These are phyloP conservation scores for Candida pseudoglaebosa DNA, from an alignment of 805 yeast species.

Conservation along the genomic window DNA sequence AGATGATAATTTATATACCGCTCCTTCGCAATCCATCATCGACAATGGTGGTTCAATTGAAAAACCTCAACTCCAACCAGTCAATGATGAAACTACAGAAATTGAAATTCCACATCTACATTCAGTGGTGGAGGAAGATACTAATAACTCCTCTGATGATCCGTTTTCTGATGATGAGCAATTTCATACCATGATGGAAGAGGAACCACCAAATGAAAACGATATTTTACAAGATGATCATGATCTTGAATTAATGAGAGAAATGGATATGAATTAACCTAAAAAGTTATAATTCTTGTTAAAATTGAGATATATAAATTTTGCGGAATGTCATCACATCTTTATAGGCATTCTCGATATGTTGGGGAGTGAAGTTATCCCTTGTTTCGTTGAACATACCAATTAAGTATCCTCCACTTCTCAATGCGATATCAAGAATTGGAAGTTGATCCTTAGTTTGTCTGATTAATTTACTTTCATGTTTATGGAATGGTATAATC, in stretches of 20 bases:
- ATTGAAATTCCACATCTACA: slow-evolving; percentile 5
- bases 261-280: slow-evolving; percentile 24
- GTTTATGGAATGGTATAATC: slow-evolving; percentile 49
- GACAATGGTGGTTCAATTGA: background rate
- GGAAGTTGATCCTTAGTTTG: slow-evolving; percentile 16
- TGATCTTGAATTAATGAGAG: slow-evolving; percentile 36
- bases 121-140: background rate
- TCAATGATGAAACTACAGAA: background rate
- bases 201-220: slow-evolving; percentile 9
- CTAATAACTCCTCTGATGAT: slow-evolving; percentile 13
- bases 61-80: slow-evolving; percentile 4
- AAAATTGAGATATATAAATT: slow-evolving; percentile 29
- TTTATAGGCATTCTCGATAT: slow-evolving; percentile 21
- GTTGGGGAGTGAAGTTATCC: slow-evolving; percentile 3
- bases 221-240: slow-evolving; percentile 19
- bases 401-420: slow-evolving; percentile 52
- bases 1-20: slow-evolving; percentile 6
- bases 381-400: slow-evolving; percentile 38
- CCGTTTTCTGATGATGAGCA: slow-evolving; percentile 22
- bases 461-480: slow-evolving; percentile 42
- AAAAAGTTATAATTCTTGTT: background rate
- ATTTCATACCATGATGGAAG: slow-evolving; percentile 6
- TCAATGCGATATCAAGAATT: slow-evolving; percentile 40
- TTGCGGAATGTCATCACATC: slow-evolving; percentile 47
- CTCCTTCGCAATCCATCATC: background rate